Percentiles rank a stretch among this genome's conserved stretches.
Conservation (phyloP, 306 rosid species). For the Fagus crenata region DNA sequence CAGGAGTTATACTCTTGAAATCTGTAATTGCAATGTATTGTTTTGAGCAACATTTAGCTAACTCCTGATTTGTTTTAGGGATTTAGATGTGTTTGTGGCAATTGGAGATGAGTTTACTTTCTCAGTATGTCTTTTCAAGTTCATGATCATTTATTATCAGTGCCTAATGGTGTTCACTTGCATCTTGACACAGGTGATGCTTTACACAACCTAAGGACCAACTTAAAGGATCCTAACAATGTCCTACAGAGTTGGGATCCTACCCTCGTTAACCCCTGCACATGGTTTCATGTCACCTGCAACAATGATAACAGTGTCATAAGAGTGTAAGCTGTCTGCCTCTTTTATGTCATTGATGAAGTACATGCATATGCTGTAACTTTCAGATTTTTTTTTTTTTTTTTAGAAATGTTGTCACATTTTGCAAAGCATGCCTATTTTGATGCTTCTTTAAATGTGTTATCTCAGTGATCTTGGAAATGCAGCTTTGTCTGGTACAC, state of each 20-base stretch:
- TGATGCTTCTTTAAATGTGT: conserved; percentile 27
- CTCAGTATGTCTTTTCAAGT: conserved; percentile 8
- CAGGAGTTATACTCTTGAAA: background rate
- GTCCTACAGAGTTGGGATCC: conserved; percentile 99
- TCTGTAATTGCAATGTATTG: conserved; percentile 13
- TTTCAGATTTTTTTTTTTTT: background rate
- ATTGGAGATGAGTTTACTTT: conserved; percentile 8
- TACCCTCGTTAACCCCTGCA: conserved; percentile 96
- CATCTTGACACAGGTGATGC: conserved; percentile 79
- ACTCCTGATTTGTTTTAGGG: conserved; percentile 18
- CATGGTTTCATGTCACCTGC: conserved; percentile 99
- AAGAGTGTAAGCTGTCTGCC: conserved; percentile 72
- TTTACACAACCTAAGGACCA: conserved; percentile 83
- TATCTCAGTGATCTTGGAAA: conserved; percentile 87
- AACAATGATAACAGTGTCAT: conserved; percentile 96
- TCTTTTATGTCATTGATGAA: conserved; percentile 13
- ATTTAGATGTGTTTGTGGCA: background rate
- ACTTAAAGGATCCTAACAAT: conserved; percentile 88
- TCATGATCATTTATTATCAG: conserved; percentile 2
- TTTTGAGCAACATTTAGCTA: background rate
- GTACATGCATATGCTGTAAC: conserved; percentile 13
- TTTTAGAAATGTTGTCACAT: background rate
- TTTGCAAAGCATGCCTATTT: conserved; percentile 20
- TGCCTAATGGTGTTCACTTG: conserved; percentile 31
- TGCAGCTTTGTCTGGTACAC: conserved; percentile 93